Conservation (phyloP, 2,329 filamentous ascomycete genomes). For the Coniochaeta ligniaria region DNA sequence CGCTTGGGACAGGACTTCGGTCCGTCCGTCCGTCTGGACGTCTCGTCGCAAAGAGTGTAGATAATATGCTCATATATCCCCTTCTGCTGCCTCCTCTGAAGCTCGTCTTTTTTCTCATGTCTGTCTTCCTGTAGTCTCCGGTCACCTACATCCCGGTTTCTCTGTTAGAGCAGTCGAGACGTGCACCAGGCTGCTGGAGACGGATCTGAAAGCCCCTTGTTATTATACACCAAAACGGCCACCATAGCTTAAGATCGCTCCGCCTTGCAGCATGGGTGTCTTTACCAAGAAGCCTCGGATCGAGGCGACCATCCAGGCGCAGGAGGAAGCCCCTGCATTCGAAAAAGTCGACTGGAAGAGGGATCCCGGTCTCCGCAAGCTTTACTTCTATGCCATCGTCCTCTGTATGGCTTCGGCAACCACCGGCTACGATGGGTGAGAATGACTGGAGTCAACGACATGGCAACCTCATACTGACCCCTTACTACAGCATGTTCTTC, state of each 20-base stretch:
- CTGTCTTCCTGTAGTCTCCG: not conserved
- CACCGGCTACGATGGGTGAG: conserved; percentile 56
- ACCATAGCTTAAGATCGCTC: not conserved
- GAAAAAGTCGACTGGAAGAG: conserved; percentile 29
- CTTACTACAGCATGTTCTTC: conserved; percentile 45
- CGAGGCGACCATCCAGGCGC: conserved; percentile 5
- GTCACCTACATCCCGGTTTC: not conserved
- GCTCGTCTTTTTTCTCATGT: not conserved
- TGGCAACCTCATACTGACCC: conserved; percentile 35
- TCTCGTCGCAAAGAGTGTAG: not conserved
- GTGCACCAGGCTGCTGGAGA: not conserved
- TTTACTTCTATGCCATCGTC: conserved; percentile 33
- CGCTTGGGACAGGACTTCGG: not conserved
- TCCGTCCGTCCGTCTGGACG: not conserved
- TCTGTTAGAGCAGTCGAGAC: not conserved
- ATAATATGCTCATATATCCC: not conserved
- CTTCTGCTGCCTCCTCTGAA: not conserved
- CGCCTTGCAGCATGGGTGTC: conserved; percentile 14
- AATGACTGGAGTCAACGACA: conserved; percentile 20
- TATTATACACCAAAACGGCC: not conserved
- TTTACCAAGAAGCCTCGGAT: conserved; percentile 16
- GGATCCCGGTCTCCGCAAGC: conserved; percentile 30
- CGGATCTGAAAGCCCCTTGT: not conserved
- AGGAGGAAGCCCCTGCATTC: conserved; percentile 25
- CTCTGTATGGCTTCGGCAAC: conserved; percentile 54